Conservation (phyloP, 768 basidiomycete genomes). For the Panaeolus cyanescens region DNA sequence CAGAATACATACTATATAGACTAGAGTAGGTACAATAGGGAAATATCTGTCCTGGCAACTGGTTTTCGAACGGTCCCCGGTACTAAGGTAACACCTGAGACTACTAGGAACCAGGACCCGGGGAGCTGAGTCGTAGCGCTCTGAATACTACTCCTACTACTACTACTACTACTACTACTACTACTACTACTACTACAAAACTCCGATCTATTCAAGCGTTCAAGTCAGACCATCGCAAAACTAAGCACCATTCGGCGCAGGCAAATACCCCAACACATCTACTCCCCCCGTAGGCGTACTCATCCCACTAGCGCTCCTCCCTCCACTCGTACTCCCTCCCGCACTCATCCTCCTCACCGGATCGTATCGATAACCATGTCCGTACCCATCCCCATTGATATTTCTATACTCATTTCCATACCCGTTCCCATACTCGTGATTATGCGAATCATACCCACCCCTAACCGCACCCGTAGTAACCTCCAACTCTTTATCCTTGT, state of each 20-base stretch:
- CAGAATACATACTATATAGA: not conserved
- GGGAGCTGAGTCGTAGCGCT: not conserved
- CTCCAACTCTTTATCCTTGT: no score
- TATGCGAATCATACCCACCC: no score
- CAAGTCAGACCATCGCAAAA: not conserved
- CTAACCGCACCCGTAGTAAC: no score
- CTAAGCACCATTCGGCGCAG: not conserved
- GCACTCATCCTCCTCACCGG: no score
- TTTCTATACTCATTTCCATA: no score
- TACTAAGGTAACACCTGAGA: not conserved
- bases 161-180: constrained; percentile 4
- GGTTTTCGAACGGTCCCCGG: not conserved
- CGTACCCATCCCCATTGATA: constrained; percentile 86
- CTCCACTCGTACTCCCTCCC: not conserved
- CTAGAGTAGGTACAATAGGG: not conserved
- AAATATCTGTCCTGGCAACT: not conserved
- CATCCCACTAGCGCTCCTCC: not conserved
- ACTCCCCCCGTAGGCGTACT: not conserved
- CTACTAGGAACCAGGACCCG: not conserved
- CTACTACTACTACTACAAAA: not conserved
- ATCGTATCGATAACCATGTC: constrained; percentile 25
- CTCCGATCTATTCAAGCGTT: not conserved
- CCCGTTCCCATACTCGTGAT: no score
- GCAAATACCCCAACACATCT: not conserved
- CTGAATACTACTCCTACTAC: no score